These are phyloP conservation scores for Henckelia pumila DNA, from an alignment of 257 asterid species.

Conservation along the genomic window DNA sequence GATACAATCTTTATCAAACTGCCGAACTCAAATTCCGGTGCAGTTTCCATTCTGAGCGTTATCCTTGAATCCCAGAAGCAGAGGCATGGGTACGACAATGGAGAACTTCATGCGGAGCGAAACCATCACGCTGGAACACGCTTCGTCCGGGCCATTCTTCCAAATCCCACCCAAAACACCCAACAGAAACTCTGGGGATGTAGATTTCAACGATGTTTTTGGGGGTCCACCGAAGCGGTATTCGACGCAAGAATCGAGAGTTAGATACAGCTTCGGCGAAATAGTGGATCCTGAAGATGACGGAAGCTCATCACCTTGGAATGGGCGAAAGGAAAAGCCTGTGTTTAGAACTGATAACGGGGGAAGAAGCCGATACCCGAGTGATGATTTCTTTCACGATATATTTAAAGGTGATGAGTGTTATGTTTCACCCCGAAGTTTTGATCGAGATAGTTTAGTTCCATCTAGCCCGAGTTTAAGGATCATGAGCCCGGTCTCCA, in stretches of 20 bases:
- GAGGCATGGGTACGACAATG: neutral
- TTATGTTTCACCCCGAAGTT: conserved; percentile 43
- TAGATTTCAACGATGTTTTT: conserved; percentile 50
- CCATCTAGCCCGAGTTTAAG: conserved; percentile 53
- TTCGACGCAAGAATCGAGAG: conserved; percentile 39
- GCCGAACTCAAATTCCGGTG: neutral
- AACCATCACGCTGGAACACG: neutral
- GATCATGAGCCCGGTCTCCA: conserved; percentile 59
- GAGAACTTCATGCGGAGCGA: neutral
- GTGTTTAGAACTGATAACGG: conserved; percentile 60
- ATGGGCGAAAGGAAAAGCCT: conserved; percentile 48
- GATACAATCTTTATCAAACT: neutral
- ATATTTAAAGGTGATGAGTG: conserved; percentile 63
- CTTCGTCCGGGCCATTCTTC: neutral
- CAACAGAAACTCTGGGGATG: conserved; percentile 24
- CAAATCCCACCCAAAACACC: conserved; percentile 13
- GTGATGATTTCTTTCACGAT: conserved; percentile 68
- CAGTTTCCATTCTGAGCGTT: neutral
- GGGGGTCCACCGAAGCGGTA: conserved; percentile 55
- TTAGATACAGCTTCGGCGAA: conserved; percentile 52
- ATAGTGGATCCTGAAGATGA: conserved; percentile 42
- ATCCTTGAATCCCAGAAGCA: neutral
- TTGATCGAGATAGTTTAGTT: conserved; percentile 31
- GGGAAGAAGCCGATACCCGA: conserved; percentile 38
- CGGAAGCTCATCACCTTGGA: conserved; percentile 28